phyloP scores from a whole-genome alignment of 371 early-diverging fungal genomes.

The Rhizopus arrhizus region DNA sequence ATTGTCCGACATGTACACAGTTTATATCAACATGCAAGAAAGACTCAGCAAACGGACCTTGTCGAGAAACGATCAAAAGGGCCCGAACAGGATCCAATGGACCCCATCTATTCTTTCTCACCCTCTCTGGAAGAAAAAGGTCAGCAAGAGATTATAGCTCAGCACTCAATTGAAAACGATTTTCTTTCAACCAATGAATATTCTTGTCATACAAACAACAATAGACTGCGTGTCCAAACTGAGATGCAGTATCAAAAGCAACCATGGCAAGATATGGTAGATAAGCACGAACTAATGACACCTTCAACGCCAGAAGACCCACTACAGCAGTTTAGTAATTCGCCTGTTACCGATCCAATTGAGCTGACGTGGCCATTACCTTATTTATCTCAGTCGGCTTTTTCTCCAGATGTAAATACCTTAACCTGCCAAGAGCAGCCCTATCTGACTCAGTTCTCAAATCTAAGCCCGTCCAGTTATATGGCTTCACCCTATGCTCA shows the following conservation, averaged over 20 bases:
- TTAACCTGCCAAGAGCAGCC: slow-evolving; percentile 1
- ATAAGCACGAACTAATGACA: neutral
- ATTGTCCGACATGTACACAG: neutral
- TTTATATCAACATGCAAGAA: neutral
- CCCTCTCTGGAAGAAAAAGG: neutral
- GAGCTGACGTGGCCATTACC: neutral
- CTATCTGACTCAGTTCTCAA: neutral
- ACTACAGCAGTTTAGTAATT: neutral
- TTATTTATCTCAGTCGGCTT: neutral
- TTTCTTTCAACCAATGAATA: neutral
- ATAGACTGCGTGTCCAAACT: neutral
- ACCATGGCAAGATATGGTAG: neutral
- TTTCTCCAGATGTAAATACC: neutral
- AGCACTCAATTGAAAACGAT: neutral
- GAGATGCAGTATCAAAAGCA: neutral
- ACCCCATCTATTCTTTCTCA: neutral
- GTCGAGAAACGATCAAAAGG: neutral
- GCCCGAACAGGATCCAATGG: neutral
- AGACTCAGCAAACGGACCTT: neutral
- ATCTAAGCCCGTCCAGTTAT: neutral
- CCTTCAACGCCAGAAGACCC: slow-evolving; percentile 1
- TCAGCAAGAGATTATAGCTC: neutral
- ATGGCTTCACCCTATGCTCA: neutral
- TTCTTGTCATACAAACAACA: neutral
- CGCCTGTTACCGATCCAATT: neutral